These are phyloP conservation scores for Sporothrix luriei DNA, from an alignment of 2,329 filamentous ascomycete genomes.

Conservation along the genomic window DNA sequence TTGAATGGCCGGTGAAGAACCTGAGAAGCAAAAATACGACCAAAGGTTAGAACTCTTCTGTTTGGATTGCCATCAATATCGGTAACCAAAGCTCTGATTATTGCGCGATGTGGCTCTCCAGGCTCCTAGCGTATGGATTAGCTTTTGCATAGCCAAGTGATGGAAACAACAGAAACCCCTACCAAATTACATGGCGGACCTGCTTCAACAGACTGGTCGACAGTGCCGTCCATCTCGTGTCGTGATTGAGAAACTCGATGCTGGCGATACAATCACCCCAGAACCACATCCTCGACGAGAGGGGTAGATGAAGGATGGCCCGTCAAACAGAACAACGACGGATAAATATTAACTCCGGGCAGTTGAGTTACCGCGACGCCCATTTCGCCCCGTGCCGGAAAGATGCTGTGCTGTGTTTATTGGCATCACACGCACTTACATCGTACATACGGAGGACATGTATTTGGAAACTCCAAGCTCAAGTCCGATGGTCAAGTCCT, in stretches of 20 bases:
- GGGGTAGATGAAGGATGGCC: background rate
- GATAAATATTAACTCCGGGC: too few species aligned
- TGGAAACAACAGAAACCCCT: background rate
- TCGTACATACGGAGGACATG: too few species aligned
- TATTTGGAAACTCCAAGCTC: too few species aligned
- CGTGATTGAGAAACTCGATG: background rate
- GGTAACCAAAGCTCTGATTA: conserved; percentile 23
- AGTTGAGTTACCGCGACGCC: too few species aligned
- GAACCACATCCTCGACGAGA: background rate
- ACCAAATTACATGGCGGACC: background rate
- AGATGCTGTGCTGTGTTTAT: too few species aligned
- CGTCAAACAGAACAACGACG: background rate
- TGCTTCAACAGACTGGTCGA: conserved; percentile 7
- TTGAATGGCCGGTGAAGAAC: conserved; percentile 15
- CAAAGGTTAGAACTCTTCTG: conserved; percentile 9
- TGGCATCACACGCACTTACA: too few species aligned
- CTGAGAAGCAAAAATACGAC: conserved; percentile 11
- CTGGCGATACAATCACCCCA: background rate
- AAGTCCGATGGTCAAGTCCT: too few species aligned
- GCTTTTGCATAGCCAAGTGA: background rate
- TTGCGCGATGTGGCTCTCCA: conserved; percentile 13
- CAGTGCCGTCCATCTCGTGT: conserved; percentile 10
- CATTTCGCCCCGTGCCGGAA: too few species aligned
- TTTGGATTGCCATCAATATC: conserved; percentile 9
- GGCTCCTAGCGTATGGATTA: background rate